These are phyloP conservation scores for Harringtonia lauricola DNA, from an alignment of 2,329 filamentous ascomycete genomes.

Conservation along the genomic window DNA sequence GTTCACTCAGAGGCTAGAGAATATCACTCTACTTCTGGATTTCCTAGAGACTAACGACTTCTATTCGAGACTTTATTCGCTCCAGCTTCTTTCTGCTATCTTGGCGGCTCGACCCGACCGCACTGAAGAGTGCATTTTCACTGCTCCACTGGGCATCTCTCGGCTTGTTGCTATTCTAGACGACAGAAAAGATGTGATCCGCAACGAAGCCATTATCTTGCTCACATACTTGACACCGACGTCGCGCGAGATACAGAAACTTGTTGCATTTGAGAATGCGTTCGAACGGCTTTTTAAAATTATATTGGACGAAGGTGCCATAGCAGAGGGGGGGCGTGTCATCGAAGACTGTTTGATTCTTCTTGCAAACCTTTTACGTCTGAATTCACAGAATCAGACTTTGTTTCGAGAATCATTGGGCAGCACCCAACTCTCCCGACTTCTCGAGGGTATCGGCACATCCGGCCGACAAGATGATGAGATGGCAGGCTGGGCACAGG, in stretches of 20 bases:
- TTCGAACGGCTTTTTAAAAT: slow-evolving; percentile 80
- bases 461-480: slow-evolving; percentile 32
- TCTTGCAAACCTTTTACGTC: slow-evolving; percentile 74
- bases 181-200: slow-evolving; percentile 74
- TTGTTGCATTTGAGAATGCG: slow-evolving; percentile 90
- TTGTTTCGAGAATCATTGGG: slow-evolving; percentile 87
- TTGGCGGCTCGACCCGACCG: slow-evolving; percentile 76
- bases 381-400: slow-evolving; percentile 87
- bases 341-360: slow-evolving; percentile 91
- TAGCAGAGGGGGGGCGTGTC: slow-evolving; percentile 72
- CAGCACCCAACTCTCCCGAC: slow-evolving; percentile 56
- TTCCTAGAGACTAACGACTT: slow-evolving; percentile 82
- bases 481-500: slow-evolving; percentile 62
- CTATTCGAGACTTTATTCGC: slow-evolving; percentile 79
- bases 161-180: slow-evolving; percentile 75
- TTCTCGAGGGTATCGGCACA: slow-evolving; percentile 45
- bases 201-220: slow-evolving; percentile 79
- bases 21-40: slow-evolving; percentile 81
- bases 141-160: slow-evolving; percentile 77
- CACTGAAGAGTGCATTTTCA: slow-evolving; percentile 89
- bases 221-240: slow-evolving; percentile 80
- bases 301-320: slow-evolving; percentile 68
- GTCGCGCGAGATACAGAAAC: slow-evolving; percentile 82
- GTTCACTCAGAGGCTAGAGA: slow-evolving; percentile 95
- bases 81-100: slow-evolving; percentile 83